phyloP scores from a whole-genome alignment of 495 filamentous ascomycete species.

The Hyaloscypha hepaticicola region DNA sequence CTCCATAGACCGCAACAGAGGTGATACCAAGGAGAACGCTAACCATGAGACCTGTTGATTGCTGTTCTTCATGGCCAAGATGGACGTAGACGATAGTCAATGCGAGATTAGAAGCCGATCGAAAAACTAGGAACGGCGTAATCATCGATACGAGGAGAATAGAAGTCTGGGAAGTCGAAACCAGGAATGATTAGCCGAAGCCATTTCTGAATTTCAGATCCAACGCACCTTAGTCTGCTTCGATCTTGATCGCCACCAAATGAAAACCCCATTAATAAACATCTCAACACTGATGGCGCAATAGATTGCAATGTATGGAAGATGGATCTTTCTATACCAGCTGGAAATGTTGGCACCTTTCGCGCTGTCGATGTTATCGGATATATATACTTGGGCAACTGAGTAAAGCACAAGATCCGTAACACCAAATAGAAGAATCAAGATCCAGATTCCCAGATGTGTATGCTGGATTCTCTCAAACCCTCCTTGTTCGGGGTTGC shows the following conservation, averaged over 20 bases:
- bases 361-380: neutral
- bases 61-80: neutral
- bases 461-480: neutral
- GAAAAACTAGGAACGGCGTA: neutral
- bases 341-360: neutral
- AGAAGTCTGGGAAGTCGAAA: neutral
- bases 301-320: neutral
- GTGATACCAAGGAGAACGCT: neutral
- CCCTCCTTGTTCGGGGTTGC: neutral
- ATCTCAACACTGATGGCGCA: neutral
- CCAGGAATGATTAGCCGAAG: neutral
- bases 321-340: neutral
- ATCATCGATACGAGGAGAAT: neutral
- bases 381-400: neutral
- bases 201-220: neutral
- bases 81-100: neutral
- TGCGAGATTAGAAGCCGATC: neutral
- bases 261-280: neutral
- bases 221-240: neutral
- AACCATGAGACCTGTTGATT: neutral
- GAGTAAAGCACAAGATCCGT: neutral
- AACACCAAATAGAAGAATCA: neutral
- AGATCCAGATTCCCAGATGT: neutral
- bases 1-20: neutral
- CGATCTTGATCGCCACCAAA: neutral